Evolutionary conservation across 139 green algal species (phyloP), one percentile per base, ranked within the genome.

Genomic region (Limnomonas spitsbergensis): DNA sequence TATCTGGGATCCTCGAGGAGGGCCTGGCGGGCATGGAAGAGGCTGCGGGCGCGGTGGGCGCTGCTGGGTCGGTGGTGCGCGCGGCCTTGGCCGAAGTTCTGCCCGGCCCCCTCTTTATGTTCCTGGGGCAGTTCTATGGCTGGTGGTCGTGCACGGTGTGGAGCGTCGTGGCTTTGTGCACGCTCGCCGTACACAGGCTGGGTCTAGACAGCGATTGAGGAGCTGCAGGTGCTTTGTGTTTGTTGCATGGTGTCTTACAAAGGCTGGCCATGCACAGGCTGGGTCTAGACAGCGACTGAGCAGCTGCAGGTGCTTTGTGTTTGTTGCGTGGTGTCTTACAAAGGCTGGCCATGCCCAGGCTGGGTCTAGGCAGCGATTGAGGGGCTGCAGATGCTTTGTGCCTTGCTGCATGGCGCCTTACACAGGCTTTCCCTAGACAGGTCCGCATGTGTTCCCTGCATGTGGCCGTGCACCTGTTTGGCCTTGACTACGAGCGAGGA

Each of bases 251-350:
- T n/a, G 47, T 20, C 20, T 29, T 61, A 14, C 14, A 20, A 29
- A 61, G 14, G 20, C 20, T 61, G 20, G 47, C 47, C 20, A 20
- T 61, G 47, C 20, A 61, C 47, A 14, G 47, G 14, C 47, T 61
- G 47, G 47, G 47, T 20, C 47, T 61, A 61, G 47, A 61, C 47
- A 61, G 47, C 47, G 47, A 61, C 47, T 61, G n/a, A n/a, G n/a
- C n/a, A n/a, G n/a, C n/a, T n/a, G n/a, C n/a, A n/a, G n/a, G n/a
- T n/a, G n/a, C n/a, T n/a, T n/a, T n/a, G n/a, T n/a, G n/a, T n/a
- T n/a, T n/a, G n/a, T n/a, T n/a, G n/a, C n/a, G n/a, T n/a, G n/a
- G n/a, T n/a, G 47, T 20, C 20, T 29, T 61, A 14, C 14, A 20
- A 29, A 61, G 14, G 20, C 20, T 61, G 20, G 47, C 47, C 20